Evolutionary conservation across 2,329 filamentous ascomycete genomes (phyloP), one percentile per base, ranked within the genome.

Genomic region (Dothistroma septosporum): DNA sequence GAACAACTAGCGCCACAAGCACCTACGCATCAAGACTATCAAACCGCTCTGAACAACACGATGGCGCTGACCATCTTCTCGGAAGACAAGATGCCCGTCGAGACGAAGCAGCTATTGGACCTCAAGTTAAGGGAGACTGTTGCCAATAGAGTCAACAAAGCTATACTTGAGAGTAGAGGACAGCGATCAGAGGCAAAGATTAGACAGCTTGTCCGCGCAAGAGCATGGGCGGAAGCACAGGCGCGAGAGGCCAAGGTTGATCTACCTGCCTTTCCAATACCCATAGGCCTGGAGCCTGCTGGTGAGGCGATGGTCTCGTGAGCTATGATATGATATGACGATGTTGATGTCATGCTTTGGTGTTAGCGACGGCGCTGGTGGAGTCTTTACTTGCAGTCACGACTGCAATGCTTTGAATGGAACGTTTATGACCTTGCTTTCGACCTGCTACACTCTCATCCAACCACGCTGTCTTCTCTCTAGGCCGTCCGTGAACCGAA

Each of bases 11-110:
- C 91, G 11, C 92, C 94, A 4, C 87, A 91, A 58, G 94, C 93
- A 8, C 87, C 92, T 0, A 90, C 86, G 5, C 91, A 92, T 66
- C 83, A 85, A 4, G 85, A 88, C 49, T 97, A 96, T 66, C 81
- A 97, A 12, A 85, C 89, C 65, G 92, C 96, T 63, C 81, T 99
- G 11, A 94, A 99, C 76, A 85, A 88, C 72, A 97, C 94, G 0
- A 96, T 99, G 87, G 89, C 91, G 0, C 82, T 99, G 46, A 81
- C 99, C 44, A 88, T 99, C 48, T 96, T 97, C 68, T 87, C 91
- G 0, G 83, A 85, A n/a, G 89, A 94, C 57, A 88, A 85, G 56
- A 82, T 97, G 41, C 85, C 90, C 49, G 87, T 90, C 2, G 86
- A 90, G 53, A 80, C 97, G 33, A 86, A 88, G 41, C 85, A 85